Evolutionary conservation across 1,139 yeast genomes (phyloP), one percentile per base, ranked within the genome.

Genomic region (Debaryomycetaceae sp.): DNA sequence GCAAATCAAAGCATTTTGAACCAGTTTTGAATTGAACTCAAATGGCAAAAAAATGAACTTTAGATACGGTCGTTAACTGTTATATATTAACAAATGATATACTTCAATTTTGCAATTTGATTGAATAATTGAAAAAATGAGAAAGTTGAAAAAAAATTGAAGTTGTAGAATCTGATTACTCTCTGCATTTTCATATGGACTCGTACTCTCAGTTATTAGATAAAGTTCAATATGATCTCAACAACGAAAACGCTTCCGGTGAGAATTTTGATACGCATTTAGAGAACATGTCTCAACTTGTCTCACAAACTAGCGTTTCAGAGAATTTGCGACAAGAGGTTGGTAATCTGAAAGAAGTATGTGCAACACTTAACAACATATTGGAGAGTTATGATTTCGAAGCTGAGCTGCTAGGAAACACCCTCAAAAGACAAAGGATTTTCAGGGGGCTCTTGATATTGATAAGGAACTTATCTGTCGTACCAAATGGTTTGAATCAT

Each of bases 401-500:
- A 3, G 11, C 11, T 8, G 11, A 27, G 11, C 11, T 8, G 11
- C 11, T 2, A 3, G 31, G 31, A 27, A 27, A 11, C 11, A 27
- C 31, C 3, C 3, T 8, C 2, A 27, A 27, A 11, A 27, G 31
- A 27, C 31, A 27, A 4, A 2, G 66, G 34, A 45, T 57, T 2
- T 46, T 55, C 8, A 45, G 67, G 38, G 67, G 66, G 2, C 42
- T 51, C 1, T 46, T 62, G 6, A 43, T 62, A 39, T 41, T 60
- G 5, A 38, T 52, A 17, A 40, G 67, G 33, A 62, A 59, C 45
- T 42, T 59, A 20, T 27, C 31, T 8, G 11, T 11, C 6, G 38
- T 37, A n/a, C 24, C 45, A 8, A 42, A 34, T 33, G 34, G 42
- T 8, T 31, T 50, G 11, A 50, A 47, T 11, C 27, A 47, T 4